Percentiles rank a stretch among this genome's conserved stretches.
phyloP scores from a whole-genome alignment of 306 rosid species.

The Cicer bijugum region DNA sequence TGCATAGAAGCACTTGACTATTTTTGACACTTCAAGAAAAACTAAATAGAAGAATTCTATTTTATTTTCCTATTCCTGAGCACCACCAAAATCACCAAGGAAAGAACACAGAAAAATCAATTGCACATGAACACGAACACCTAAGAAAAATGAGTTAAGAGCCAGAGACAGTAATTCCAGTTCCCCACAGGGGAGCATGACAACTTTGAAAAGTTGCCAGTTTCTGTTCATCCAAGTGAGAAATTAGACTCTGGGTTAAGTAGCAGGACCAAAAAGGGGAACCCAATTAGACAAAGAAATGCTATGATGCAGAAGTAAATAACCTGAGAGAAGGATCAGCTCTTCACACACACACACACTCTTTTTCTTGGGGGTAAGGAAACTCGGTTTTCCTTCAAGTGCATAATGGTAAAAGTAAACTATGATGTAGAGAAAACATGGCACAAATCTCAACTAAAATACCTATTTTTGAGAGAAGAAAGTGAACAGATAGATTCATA shows the following conservation, averaged over 20 bases:
- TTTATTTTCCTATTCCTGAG: constrained; percentile 2
- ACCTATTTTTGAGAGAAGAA: not conserved
- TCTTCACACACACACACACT: not conserved
- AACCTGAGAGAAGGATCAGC: not conserved
- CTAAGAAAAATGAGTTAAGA: not conserved
- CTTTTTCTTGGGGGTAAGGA: not conserved
- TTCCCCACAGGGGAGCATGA: constrained; percentile 25
- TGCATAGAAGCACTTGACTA: constrained; percentile 18
- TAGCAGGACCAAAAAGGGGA: not conserved
- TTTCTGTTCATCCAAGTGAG: constrained; percentile 35
- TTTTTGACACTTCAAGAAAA: constrained; percentile 7
- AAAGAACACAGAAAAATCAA: not conserved
- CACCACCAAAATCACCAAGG: not conserved
- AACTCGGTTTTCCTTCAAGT: constrained; percentile 13
- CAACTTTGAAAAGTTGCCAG: constrained; percentile 21
- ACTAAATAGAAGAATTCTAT: constrained; percentile 12
- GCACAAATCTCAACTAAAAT: constrained; percentile 25
- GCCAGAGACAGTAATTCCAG: constrained; percentile 8
- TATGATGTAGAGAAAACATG: constrained; percentile 6
- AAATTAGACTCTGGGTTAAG: constrained; percentile 13
- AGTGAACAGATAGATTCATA: constrained; percentile 5
- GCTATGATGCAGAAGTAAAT: constrained; percentile 16
- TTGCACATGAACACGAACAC: not conserved
- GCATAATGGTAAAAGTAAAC: constrained; percentile 1
- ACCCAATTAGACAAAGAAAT: constrained; percentile 33